Conservation (phyloP, 306 rosid genomes). For the Acacia acuminata region DNA sequence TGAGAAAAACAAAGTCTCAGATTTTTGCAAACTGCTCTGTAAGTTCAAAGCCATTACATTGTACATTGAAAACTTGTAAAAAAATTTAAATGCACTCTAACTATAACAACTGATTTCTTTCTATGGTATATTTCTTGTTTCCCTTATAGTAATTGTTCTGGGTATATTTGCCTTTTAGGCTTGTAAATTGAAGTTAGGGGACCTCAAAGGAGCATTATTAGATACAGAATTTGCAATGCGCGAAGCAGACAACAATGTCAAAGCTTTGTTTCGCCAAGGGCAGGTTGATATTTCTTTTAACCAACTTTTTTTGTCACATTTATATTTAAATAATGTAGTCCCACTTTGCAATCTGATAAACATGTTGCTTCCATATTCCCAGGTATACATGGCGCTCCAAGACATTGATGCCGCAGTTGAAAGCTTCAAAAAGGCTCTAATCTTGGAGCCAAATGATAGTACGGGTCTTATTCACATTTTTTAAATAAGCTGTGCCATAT, state of each 20-base stretch:
- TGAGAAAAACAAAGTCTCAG: constrained; percentile 90
- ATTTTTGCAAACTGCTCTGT: constrained; percentile 92
- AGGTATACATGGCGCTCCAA: constrained; percentile 81
- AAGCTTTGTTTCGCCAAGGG: constrained; percentile 96
- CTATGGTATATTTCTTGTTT: not conserved
- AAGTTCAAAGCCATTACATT: constrained; percentile 42
- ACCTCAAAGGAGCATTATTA: constrained; percentile 85
- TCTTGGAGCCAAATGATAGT: constrained; percentile 92
- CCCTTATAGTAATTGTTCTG: not conserved
- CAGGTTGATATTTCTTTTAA: constrained; percentile 67
- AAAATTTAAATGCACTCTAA: constrained; percentile 5
- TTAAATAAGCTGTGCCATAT: not conserved
- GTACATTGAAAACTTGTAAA: not conserved
- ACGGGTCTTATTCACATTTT: not conserved
- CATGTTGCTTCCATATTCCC: constrained; percentile 29
- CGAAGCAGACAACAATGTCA: constrained; percentile 85
- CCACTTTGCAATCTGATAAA: constrained; percentile 25
- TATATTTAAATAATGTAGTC: not conserved
- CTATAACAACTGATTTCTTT: constrained; percentile 11
- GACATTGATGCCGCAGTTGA: constrained; percentile 89
- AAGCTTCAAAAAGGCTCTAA: constrained; percentile 76
- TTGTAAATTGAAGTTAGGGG: constrained; percentile 86
- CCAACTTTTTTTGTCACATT: not conserved
- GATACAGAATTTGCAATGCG: constrained; percentile 95
- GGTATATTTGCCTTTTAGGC: constrained; percentile 53